Conservation (phyloP, 495 filamentous ascomycete species). For the Neurospora tetraspora region DNA sequence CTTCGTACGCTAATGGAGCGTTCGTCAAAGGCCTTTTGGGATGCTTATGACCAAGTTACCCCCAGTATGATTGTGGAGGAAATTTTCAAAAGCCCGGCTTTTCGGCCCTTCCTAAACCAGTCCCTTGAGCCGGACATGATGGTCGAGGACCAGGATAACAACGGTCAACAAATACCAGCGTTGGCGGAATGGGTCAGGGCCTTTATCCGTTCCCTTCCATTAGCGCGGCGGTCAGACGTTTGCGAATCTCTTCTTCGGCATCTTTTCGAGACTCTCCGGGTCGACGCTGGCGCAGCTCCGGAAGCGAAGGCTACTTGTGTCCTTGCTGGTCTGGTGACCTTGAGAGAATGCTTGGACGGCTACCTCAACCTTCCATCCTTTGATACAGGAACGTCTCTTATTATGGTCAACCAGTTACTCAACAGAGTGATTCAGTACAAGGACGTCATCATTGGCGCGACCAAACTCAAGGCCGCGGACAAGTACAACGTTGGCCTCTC, state of each 20-base stretch:
- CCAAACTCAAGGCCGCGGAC: conserved; percentile 25
- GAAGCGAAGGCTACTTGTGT: conserved; percentile 34
- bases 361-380: conserved; percentile 32
- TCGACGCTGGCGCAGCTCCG: conserved; percentile 21
- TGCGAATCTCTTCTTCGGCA: conserved; percentile 61
- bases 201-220: conserved; percentile 66
- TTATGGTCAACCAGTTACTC: conserved; percentile 42
- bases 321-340: conserved; percentile 35
- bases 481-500: conserved; percentile 32
- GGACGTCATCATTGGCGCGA: conserved; percentile 32
- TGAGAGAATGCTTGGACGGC: conserved; percentile 34
- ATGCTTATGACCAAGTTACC: conserved; percentile 68
- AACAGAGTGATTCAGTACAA: conserved; percentile 39
- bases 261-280: conserved; percentile 57
- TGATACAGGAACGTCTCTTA: conserved; percentile 35
- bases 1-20: conserved; percentile 60
- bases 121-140: conserved; percentile 46
- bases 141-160: conserved; percentile 45
- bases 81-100: conserved; percentile 61
- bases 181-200: conserved; percentile 56
- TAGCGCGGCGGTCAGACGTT: conserved; percentile 57
- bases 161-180: conserved; percentile 33
- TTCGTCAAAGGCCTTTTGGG: conserved; percentile 73
- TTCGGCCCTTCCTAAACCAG: conserved; percentile 48
- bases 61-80: conserved; percentile 65